Conservation (phyloP, 2,329 filamentous ascomycete species). For the Microsporum canis region DNA sequence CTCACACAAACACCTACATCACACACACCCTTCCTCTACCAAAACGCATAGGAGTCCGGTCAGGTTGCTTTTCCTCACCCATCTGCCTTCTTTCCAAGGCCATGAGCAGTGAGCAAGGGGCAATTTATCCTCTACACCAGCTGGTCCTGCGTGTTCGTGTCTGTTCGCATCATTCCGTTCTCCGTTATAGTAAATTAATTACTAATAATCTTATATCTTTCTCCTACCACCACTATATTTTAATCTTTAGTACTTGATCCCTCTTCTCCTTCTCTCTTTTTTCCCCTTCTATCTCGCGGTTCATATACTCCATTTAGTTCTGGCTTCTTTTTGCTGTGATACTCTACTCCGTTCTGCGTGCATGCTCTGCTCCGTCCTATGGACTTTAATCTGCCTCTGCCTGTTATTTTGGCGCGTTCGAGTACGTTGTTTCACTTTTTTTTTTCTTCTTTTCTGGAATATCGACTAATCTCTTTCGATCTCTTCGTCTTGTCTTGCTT, state of each 20-base stretch:
- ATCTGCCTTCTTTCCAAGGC: slow-evolving; percentile 23
- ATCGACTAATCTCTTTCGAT: not conserved
- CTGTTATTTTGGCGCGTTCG: not conserved
- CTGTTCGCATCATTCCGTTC: slow-evolving; percentile 14
- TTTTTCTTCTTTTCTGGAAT: not conserved
- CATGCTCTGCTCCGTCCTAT: slow-evolving; percentile 12
- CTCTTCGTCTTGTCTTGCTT: not conserved
- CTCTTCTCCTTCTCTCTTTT: slow-evolving; percentile 24
- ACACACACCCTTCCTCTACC: slow-evolving; percentile 15
- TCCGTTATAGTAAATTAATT: too few species aligned
- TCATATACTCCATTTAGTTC: slow-evolving; percentile 11
- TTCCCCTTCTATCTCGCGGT: slow-evolving; percentile 12
- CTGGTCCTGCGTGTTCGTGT: slow-evolving; percentile 36
- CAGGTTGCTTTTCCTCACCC: slow-evolving; percentile 25
- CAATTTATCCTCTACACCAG: slow-evolving; percentile 30
- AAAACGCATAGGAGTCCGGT: slow-evolving; percentile 35
- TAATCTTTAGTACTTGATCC: slow-evolving; percentile 10
- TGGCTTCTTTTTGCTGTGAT: slow-evolving; percentile 23
- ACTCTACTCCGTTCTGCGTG: slow-evolving; percentile 23
- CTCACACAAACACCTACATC: not conserved
- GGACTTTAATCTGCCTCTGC: not conserved
- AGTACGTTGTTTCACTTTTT: not conserved
- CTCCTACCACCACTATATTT: not conserved
- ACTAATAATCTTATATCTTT: slow-evolving; percentile 19
- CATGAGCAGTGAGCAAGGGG: slow-evolving; percentile 22